Base-by-base conservation (phyloP, 257 asterid genomes). In the Nicotiana attenuata region DNA sequence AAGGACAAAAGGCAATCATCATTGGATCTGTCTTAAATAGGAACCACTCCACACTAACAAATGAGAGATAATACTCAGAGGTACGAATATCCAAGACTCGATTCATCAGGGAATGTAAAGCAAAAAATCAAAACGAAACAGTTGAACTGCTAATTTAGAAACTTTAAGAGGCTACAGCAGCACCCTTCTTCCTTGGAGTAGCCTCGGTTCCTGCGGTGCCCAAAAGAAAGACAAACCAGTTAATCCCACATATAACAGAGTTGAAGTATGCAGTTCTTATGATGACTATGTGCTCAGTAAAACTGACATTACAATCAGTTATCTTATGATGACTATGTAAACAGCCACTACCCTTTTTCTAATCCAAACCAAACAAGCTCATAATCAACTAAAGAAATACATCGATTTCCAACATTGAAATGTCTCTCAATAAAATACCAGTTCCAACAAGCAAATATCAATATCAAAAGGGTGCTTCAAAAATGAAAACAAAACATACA, bases 191-290 rank as follows among this genome's bases (percentile, higher is more conserved):
- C 78, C 88, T 85, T 67, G 88, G 84, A 22, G 88, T 64, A 35
- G 89, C 91, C 80, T 83, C 83, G 10, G 88, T 88, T 45, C 88
- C 89, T 88, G 73, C n/a, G 41, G 15, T 22, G 47, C 17, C 3
- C 65, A 80, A 16, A 79, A 63, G 50, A 52, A 35, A 38, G 55
- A 53, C 28, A 82, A 65, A 29, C 38, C 68, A 65, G 64, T 52
- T 55, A 80, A 61, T 75, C 56, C 69, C 47, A 28, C 14, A 13
- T 31, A 17, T 57, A 24, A 56, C 73, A 65, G 33, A 26, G 20
- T 29, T 20, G 20, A 17, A 69, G 57, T n/a, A 35, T 38, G 14
- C 22, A n/a, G n/a, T n/a, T n/a, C n/a, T n/a, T n/a, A n/a, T n/a
- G n/a, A n/a, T n/a, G n/a, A n/a, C n/a, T n/a, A n/a, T n/a, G n/a